These are phyloP conservation scores for Elaeis guineensis DNA, from an alignment of 176 grass and related monocot genomes.

Conservation along the genomic window DNA sequence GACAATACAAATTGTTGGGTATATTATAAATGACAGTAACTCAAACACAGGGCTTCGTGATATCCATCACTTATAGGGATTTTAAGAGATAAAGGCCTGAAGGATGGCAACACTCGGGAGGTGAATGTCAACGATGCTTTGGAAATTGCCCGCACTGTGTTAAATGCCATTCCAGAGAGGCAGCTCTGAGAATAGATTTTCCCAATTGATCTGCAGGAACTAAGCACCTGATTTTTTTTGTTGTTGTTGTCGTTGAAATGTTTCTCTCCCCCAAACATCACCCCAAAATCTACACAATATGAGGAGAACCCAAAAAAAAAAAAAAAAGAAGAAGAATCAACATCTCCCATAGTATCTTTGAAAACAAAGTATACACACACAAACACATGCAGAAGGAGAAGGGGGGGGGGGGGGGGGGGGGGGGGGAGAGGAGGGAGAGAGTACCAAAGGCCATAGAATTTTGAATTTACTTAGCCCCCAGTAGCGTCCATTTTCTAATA, in stretches of 20 bases:
- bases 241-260: conserved; percentile 8
- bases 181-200: conserved; percentile 22
- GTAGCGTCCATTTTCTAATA: conserved; percentile 39
- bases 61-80: conserved; percentile 45
- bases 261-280: conserved; percentile 6
- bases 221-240: not conserved
- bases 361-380: no score
- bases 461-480: conserved; percentile 38
- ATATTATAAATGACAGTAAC: conserved; percentile 12
- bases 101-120: conserved; percentile 41
- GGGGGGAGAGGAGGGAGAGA: not conserved
- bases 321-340: not conserved
- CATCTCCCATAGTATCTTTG: no score
- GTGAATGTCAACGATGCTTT: conserved; percentile 24
- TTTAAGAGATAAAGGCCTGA: conserved; percentile 65
- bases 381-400: no score
- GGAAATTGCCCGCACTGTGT: conserved; percentile 28
- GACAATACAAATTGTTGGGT: conserved; percentile 8
- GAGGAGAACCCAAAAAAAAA: not conserved
- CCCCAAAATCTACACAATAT: conserved; percentile 30
- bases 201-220: conserved; percentile 17
- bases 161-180: conserved; percentile 49
- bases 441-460: conserved; percentile 48
- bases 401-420: no score
- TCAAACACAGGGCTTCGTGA: conserved; percentile 39